Base-by-base conservation (phyloP, 176 grass and related monocot species). In the Neostapfia colusana region DNA sequence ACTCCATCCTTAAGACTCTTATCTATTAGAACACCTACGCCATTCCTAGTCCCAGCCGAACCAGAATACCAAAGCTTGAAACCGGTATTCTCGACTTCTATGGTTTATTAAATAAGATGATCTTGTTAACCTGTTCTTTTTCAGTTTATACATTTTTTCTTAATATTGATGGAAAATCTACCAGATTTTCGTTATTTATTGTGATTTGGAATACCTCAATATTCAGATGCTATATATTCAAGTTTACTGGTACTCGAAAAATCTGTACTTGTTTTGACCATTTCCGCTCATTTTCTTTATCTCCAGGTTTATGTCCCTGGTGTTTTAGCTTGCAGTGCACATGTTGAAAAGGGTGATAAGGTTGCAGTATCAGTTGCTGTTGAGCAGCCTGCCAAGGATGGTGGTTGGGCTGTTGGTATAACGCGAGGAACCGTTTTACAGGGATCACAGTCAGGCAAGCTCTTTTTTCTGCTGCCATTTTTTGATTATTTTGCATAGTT, bases 301-400 rank as follows among this genome's bases (percentile, higher is more conserved):
- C 46, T 80, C 73, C 87, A 98, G 91, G 83, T 98, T 50, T 98
- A 88, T 90, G 82, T 98, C 50, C 91, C 95, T 62, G 91, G 95
- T 80, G 89, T 98, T 36, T 86, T 94, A 83, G 95, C 95, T 84
- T 98, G 95, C 63, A 98, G 95, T 84, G 55, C 91, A 76, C 95
- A 94, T 84, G 95, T 98, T 78, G 95, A 98, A 83, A 92, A 86
- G 59, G 95, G 91, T 36, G 95, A 98, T 63, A 85, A 77, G 39
- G 85, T 98, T 81, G 95, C 89, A 25, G 91, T 98, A 13, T 98
- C 95, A 35, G 91, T 98, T 9, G 91, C 84, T 82, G 74, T 89
- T 50, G 95, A 98, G 68, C 86, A 93, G 48, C 87, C 84, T 43
- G 69, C 70, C 14, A 51, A 91, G 67, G 72, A 81, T 73, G 66